Conservation (phyloP, 768 basidiomycete genomes). For the Phaeolepiota aurea region DNA sequence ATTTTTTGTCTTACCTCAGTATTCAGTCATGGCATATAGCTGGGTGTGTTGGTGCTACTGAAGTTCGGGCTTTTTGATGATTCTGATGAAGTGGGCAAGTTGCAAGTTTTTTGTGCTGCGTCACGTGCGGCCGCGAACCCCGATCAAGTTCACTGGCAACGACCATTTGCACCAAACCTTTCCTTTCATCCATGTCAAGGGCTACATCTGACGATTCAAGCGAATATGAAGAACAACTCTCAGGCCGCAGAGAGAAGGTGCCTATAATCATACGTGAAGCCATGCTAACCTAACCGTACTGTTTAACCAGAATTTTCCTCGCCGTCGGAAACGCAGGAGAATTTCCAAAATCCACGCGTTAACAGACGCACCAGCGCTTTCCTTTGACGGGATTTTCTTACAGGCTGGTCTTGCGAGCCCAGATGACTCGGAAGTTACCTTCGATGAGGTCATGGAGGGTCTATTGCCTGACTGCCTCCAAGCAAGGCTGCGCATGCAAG, state of each 20-base stretch:
- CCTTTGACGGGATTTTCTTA: conserved; percentile 11
- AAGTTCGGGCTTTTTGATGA: too few species aligned
- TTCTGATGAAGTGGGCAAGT: too few species aligned
- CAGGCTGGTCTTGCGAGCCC: conserved; percentile 10
- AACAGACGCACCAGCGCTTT: conserved; percentile 1
- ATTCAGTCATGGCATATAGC: too few species aligned
- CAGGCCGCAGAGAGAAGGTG: not conserved
- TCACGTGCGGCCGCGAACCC: too few species aligned
- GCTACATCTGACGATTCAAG: not conserved
- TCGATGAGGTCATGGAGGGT: conserved; percentile 21
- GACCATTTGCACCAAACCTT: too few species aligned
- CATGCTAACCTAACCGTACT: not conserved
- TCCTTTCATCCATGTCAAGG: too few species aligned
- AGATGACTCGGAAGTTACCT: conserved; percentile 13
- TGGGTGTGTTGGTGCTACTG: too few species aligned
- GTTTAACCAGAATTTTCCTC: not conserved
- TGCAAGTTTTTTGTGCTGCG: too few species aligned
- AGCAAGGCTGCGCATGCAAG: conserved; percentile 14
- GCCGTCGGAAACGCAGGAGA: conserved; percentile 12
- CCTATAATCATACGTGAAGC: not conserved
- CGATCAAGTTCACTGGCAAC: too few species aligned
- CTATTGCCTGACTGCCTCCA: conserved; percentile 19
- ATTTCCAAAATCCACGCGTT: conserved; percentile 2
- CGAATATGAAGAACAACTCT: not conserved
- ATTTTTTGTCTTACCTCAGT: too few species aligned